A percentile compares a stretch with the other conserved stretches of the same genome.
Conservation (phyloP, 768 basidiomycete species). For the Boletus eberwhitei region DNA sequence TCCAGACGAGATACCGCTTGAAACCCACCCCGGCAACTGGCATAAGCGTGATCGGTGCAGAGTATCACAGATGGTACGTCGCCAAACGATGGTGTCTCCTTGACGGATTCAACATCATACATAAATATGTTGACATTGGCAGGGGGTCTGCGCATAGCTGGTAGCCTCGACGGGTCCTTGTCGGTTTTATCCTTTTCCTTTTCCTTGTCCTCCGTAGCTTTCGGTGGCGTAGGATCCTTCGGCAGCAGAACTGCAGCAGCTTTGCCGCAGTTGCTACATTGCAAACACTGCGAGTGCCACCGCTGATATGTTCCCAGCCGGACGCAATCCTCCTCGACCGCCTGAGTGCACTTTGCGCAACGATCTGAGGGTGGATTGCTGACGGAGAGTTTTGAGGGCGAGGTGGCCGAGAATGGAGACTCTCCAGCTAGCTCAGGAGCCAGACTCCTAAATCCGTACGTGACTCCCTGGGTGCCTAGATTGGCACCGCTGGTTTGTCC, state of each 20-base stretch:
- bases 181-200: conserved; percentile 39
- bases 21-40: conserved; percentile 71
- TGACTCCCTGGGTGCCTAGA: conserved; percentile 79
- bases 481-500: conserved; percentile 44
- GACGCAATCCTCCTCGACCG: conserved; percentile 97
- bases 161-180: conserved; percentile 53
- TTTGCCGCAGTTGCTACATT: conserved; percentile 78
- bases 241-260: conserved; percentile 58
- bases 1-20: conserved; percentile 91
- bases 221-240: conserved; percentile 52
- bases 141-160: conserved; percentile 67
- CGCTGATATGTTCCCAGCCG: conserved; percentile 93
- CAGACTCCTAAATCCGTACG: conserved; percentile 89
- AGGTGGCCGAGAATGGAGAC: conserved; percentile 58
- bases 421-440: conserved; percentile 91
- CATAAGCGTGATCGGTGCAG: conserved; percentile 75
- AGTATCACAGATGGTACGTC: conserved; percentile 69
- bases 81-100: conserved; percentile 68
- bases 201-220: conserved; percentile 51
- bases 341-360: conserved; percentile 82
- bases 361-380: conserved; percentile 82
- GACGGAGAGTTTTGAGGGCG: conserved; percentile 50
- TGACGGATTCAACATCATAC: conserved; percentile 67
- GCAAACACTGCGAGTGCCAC: conserved; percentile 96
- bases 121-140: conserved; percentile 79